Evolutionary conservation across 139 green algal species (phyloP), one percentile per base, ranked within the genome.

Genomic region (Haematococcus sp.): DNA sequence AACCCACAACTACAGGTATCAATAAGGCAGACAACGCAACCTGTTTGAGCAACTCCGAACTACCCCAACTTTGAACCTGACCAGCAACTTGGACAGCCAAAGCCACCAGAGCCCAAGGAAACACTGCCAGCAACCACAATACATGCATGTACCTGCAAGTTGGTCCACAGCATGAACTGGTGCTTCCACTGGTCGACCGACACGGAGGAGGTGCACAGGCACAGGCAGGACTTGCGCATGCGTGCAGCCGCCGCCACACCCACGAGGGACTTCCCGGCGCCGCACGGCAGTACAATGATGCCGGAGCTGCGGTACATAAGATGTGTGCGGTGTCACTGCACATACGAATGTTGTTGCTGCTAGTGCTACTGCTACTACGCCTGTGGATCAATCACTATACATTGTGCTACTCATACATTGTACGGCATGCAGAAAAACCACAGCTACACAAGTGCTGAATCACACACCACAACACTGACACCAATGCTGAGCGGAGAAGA

Each of bases 271-370:
- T 99, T 99, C 58, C 95, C 95, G 4, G 95, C 95, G 4, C 95
- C 95, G 86, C 95, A 99, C 3, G 95, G 95, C 74, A 99, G 85
- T 68, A 99, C 95, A 68, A 99, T 97, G 83, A 99, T 97, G 66
- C 95, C 95, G 30, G 82, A 91, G 13, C 91, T 86, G 27, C 52
- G 52, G 20, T 60, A 27, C 52, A 4, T 27, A 5, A 60, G 9
- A 60, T 60, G 52, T 31, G 23, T 54, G 13, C 44, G 16, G 16
- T 54, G 13, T 16, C 13, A 16, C 13, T 54, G 44, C 13, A 54
- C 44, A 13, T 16, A 54, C 44, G 16, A 54, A 16, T 13, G 13
- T 54, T 16, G 44, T 16, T 16, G 13, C 44, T 54, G 44, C 44
- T n/a, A n/a, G n/a, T n/a, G n/a, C n/a, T n/a, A n/a, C n/a, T n/a